A percentile compares a stretch with the other conserved stretches of the same genome.
Evolutionary conservation across 139 green algal genomes (phyloP).

Genomic region (Tetraselmis striata): DNA sequence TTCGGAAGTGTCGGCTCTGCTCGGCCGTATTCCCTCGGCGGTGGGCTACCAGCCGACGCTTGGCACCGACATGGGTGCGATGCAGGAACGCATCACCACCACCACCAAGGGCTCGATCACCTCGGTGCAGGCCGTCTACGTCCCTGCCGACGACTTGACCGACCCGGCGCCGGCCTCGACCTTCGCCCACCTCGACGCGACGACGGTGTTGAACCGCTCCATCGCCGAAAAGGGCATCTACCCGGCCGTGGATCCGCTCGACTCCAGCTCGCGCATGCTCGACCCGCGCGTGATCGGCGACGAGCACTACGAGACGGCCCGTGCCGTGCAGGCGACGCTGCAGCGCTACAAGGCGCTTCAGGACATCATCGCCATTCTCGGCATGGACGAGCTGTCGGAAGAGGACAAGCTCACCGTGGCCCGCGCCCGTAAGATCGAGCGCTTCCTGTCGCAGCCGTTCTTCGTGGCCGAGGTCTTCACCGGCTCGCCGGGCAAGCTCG

Average conservation of each 20-base stretch:
- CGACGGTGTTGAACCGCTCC: conserved; percentile 93
- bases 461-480: conserved; percentile 99
- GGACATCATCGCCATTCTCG: conserved; percentile 99
- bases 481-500: conserved; percentile 93
- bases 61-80: conserved; percentile 90
- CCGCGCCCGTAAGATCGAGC: conserved; percentile 96
- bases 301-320: conserved; percentile 95
- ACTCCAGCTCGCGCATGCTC: conserved; percentile 97
- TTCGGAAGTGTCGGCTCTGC: conserved; percentile 96
- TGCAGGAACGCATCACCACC: conserved; percentile 99
- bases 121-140: conserved; percentile 97
- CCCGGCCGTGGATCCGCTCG: conserved; percentile 96
- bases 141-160: conserved; percentile 97
- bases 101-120: conserved; percentile 98
- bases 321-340: conserved; percentile 96
- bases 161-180: conserved; percentile 96
- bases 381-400: conserved; percentile 99
- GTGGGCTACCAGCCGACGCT: conserved; percentile 99
- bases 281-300: conserved; percentile 86
- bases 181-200: conserved; percentile 97
- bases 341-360: conserved; percentile 73
- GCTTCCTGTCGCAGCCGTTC: conserved; percentile 98
- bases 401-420: conserved; percentile 99
- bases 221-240: conserved; percentile 99
- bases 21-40: conserved; percentile 96